These are phyloP conservation scores for Cladophialophora chaetospira DNA, from an alignment of 2,329 filamentous ascomycete genomes.

Conservation along the genomic window DNA sequence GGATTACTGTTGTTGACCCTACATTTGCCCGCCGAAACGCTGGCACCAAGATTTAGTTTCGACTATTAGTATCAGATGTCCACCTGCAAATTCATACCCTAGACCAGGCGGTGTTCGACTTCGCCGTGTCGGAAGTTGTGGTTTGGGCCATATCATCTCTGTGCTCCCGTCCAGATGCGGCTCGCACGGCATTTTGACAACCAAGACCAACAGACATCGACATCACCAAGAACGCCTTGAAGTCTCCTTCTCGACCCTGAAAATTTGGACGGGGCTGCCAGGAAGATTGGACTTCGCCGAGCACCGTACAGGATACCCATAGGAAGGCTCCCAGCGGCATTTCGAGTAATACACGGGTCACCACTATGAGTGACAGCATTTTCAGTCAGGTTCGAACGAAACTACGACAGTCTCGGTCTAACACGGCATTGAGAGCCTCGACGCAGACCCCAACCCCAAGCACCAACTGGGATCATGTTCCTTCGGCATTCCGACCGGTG, in stretches of 20 bases:
- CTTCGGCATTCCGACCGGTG: constrained; percentile 19
- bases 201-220: background rate
- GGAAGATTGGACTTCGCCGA: background rate
- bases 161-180: background rate
- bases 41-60: background rate
- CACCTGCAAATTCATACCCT: background rate
- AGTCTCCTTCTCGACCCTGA: background rate
- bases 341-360: background rate
- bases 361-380: constrained; percentile 14
- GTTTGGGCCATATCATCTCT: background rate
- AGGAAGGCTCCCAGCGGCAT: too few relatives aligned
- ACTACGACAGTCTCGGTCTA: constrained; percentile 25
- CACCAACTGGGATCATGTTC: constrained; percentile 18
- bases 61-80: background rate
- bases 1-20: background rate
- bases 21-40: background rate
- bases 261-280: background rate
- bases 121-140: background rate
- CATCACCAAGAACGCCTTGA: background rate
- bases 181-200: background rate
- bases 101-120: background rate
- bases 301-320: too few relatives aligned
- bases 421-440: constrained; percentile 1
- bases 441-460: background rate
- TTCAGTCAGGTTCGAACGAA: constrained; percentile 21